Base-by-base conservation (phyloP, 768 basidiomycete species). In the Phallus indusiatus region DNA sequence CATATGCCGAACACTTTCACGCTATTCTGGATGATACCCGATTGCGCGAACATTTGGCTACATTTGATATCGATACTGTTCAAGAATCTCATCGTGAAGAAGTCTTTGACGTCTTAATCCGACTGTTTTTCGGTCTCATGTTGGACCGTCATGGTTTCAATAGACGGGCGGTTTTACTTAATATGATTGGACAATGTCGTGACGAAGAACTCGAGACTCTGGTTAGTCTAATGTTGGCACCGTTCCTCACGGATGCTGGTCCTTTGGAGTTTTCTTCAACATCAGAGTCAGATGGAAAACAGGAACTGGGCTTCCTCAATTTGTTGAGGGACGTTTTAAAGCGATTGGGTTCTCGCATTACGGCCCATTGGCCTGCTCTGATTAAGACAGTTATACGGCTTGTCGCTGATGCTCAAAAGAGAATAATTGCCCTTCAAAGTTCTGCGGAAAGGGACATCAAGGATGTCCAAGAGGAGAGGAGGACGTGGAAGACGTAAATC, bases 71-170 rank as follows among this genome's bases (percentile, higher is more conserved):
- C 11, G 73, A 74, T n/a, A 79, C 80, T 6, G 74, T 85, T 57
- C 76, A 80, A 17, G 66, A 73, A 0, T 70, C 74, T 0, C 82
- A 86, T 63, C 78, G 95, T 34, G 64, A 67, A 1, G 85, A 85
- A 62, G 73, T 91, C 14, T 77, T 96, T 8, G 82, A 85, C 33
- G 75, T 86, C 16, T 67, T 87, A 59, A 80, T 90, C 34, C 79
- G 94, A 22, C 67, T 98, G 1, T 75, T 95, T 1, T 99, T 87
- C 71, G 96, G 95, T 1, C 68, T 90, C 61, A 89, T 97, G 85
- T 77, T 90, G 47, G 89, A 94, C 67, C 83, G 80, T 63, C 81
- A 79, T 63, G 85, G 86, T 18, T 82, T 80, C 8, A 70, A 69
- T 17, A 75, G 89, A 20, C 79, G 88, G 56, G 80, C 84, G 8